phyloP scores from a whole-genome alignment of 345 rosid genomes.

The Eutrema heterophyllum region DNA sequence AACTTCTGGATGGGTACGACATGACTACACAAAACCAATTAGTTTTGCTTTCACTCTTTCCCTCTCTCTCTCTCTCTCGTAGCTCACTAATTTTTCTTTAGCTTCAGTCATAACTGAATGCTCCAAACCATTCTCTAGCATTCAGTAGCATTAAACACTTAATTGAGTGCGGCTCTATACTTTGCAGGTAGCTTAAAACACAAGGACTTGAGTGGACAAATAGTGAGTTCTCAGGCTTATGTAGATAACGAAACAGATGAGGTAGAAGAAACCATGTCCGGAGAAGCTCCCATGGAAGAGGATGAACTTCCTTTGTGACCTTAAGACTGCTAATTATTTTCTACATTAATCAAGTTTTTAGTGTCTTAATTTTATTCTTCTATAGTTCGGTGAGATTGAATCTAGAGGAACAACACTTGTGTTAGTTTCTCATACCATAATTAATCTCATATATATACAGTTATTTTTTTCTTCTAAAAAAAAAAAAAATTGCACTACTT shows the following conservation, averaged over 20 bases:
- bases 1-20: constrained; percentile 87
- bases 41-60: not conserved
- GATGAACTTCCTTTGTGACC: constrained; percentile 10
- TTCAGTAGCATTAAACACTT: not conserved
- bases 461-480: not conserved
- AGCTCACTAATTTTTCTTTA: not conserved
- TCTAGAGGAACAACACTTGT: not conserved
- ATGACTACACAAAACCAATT: not conserved
- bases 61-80: not conserved
- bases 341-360: not conserved
- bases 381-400: not conserved
- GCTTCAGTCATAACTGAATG: not conserved
- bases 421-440: not conserved
- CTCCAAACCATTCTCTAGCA: not conserved
- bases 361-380: not conserved
- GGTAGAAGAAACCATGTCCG: constrained; percentile 19
- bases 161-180: not conserved
- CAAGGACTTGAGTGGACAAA: constrained; percentile 76
- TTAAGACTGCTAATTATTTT: not conserved
- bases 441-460: not conserved
- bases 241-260: constrained; percentile 35
- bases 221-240: constrained; percentile 85
- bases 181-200: constrained; percentile 78
- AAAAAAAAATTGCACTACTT: not conserved
- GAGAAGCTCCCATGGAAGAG: constrained; percentile 35